Base-by-base conservation (phyloP, 2,329 filamentous ascomycete species). In the Dactylellina haptotyla region DNA sequence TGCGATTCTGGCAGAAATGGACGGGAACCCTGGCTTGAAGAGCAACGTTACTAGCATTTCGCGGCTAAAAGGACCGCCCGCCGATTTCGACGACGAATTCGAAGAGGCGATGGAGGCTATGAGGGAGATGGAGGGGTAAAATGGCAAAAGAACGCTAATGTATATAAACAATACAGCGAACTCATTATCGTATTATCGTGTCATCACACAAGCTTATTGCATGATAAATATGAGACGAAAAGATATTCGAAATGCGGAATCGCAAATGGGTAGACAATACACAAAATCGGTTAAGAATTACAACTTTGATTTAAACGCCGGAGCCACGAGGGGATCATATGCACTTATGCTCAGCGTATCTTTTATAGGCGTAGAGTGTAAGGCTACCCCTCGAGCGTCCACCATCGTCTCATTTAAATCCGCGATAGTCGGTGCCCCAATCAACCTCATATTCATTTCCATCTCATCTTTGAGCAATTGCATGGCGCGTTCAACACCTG, bases 381-480 rank as follows among this genome's bases (percentile, higher is more conserved):
- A 5, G 20, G 61, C 69, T 12, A 73, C 69, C 1, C 61, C 69
- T 20, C 89, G 91, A 0, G 87, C 87, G 80, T 99, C 95, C 18
- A 99, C 81, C 81, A 99, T 83, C 25, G 88, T 88, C 0, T 93
- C 90, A 75, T 90, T 91, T 75, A 99, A 83, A 77, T 99, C 88
- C 34, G 88, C 87, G 30, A 99, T 81, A 72, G 82, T 88, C 18
- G 85, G 87, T 70, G 88, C 91, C 8, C 95, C 95, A 77, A 99
- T 92, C 75, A 99, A 83, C 4, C 95, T 88, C 95, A 99, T 98
- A 79, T 94, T 95, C 94, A 98, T 98, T 83, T 96, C 93, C 87
- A 99, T 91, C 85, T 99, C 95, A 79, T 98, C 95, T 83, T 91
- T 93, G 77, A 97, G 85, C 69, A 97, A 83, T 81, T 93, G 90